Conservation (phyloP, 2,329 filamentous ascomycete species). For the Colletotrichum musae region DNA sequence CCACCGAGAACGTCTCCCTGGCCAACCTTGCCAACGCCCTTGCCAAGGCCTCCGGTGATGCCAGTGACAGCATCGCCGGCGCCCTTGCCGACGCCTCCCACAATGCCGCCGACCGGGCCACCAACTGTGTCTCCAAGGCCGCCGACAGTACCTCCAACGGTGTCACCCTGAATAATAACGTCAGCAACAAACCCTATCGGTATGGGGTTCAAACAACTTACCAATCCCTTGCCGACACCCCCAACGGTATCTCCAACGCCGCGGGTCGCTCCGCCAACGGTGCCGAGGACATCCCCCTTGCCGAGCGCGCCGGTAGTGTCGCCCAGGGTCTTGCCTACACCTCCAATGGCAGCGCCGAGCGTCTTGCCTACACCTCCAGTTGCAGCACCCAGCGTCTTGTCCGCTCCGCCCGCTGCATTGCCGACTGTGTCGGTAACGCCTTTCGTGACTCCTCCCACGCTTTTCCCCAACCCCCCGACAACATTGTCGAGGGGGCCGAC, state of each 20-base stretch:
- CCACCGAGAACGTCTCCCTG: conserved; percentile 30
- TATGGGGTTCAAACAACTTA: background rate
- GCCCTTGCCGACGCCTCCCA: conserved; percentile 35
- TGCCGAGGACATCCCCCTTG: conserved; percentile 27
- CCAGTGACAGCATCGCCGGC: conserved; percentile 36
- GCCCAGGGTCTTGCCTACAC: conserved; percentile 25
- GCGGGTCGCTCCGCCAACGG: conserved; percentile 26
- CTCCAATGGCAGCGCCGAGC: conserved; percentile 28
- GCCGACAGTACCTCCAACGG: conserved; percentile 34
- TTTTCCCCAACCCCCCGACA: conserved; percentile 19
- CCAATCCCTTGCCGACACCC: conserved; percentile 38
- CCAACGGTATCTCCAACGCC: conserved; percentile 36
- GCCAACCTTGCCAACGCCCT: conserved; percentile 35
- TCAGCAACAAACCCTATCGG: background rate
- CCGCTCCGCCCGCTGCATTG: background rate
- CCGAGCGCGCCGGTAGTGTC: conserved; percentile 35
- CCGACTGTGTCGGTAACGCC: conserved; percentile 17
- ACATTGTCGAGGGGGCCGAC: background rate
- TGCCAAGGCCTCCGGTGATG: conserved; percentile 31
- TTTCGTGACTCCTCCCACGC: conserved; percentile 16
- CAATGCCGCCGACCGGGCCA: conserved; percentile 32
- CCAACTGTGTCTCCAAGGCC: conserved; percentile 36
- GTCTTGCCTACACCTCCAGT: conserved; percentile 33
- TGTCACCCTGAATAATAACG: conserved; percentile 17
- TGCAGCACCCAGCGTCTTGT: conserved; percentile 19